Percentiles rank a stretch among this genome's conserved stretches.
These are phyloP conservation scores for Malassezia globosa DNA, from an alignment of 1,284 basidiomycete species.

Conservation along the genomic window DNA sequence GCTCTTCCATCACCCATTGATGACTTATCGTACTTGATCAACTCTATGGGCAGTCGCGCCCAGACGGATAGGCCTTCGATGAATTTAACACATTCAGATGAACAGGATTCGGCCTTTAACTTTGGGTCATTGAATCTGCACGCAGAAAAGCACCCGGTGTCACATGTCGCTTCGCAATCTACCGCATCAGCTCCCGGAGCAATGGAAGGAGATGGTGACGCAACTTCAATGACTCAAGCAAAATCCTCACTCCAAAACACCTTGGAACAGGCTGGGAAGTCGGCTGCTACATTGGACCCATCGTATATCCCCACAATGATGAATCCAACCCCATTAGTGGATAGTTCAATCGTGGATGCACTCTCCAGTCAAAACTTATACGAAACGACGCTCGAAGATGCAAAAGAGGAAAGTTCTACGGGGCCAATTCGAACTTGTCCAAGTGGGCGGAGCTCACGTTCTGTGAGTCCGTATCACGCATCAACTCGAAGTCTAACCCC, in stretches of 20 bases:
- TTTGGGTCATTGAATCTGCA: slow-evolving; percentile 12
- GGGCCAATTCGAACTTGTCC: slow-evolving; percentile 6
- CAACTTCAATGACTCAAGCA: background rate
- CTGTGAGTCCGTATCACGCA: slow-evolving; percentile 11
- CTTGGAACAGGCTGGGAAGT: background rate
- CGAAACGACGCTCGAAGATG: background rate
- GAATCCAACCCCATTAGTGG: background rate
- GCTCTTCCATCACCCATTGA: slow-evolving; percentile 10
- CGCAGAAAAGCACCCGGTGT: background rate
- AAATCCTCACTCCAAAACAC: background rate
- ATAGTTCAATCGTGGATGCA: background rate
- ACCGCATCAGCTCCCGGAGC: background rate
- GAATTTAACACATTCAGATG: background rate
- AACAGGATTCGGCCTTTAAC: slow-evolving; percentile 1
- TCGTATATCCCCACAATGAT: background rate
- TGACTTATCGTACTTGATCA: slow-evolving; percentile 11
- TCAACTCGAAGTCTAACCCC: slow-evolving; percentile 9
- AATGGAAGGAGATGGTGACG: background rate
- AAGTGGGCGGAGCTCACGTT: slow-evolving; percentile 1
- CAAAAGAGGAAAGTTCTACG: background rate
- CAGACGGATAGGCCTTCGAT: background rate
- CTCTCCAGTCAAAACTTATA: background rate
- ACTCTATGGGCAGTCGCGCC: slow-evolving; percentile 2
- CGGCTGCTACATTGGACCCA: background rate
- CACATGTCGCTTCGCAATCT: background rate